phyloP scores from a whole-genome alignment of 805 yeast species.

The Ogataea pilisensis region DNA sequence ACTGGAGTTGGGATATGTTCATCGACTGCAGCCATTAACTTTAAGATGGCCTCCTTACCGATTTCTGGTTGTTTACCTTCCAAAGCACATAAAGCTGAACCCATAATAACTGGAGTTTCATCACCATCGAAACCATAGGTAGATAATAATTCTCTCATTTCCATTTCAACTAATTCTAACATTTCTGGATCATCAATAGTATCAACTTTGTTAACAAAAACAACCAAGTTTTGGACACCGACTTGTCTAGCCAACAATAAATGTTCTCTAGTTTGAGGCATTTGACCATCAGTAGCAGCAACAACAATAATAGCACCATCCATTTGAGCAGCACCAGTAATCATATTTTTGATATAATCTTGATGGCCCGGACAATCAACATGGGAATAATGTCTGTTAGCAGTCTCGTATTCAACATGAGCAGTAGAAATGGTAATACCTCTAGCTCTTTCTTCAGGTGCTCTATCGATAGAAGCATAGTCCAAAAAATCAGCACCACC shows the following conservation, averaged over 20 bases:
- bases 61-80: constrained; percentile 87
- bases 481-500: constrained; percentile 96
- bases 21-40: constrained; percentile 88
- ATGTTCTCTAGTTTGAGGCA: constrained; percentile 99
- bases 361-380: constrained; percentile 99
- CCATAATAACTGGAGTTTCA: constrained; percentile 96
- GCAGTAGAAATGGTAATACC: constrained; percentile 98
- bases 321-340: constrained; percentile 99
- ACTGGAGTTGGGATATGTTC: constrained; percentile 92
- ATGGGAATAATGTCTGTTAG: constrained; percentile 92
- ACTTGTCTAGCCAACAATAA: constrained; percentile 97
- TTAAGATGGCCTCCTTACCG: constrained; percentile 79
- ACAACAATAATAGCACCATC: constrained; percentile 99
- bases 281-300: constrained; percentile 98
- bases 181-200: constrained; percentile 98
- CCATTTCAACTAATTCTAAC: constrained; percentile 99
- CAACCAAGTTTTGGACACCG: constrained; percentile 97
- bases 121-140: constrained; percentile 98
- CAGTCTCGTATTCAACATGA: constrained; percentile 96
- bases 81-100: constrained; percentile 95
- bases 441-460: constrained; percentile 99
- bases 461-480: constrained; percentile 90
- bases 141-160: constrained; percentile 93
- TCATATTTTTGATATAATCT: constrained; percentile 98
- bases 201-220: constrained; percentile 96